Evolutionary conservation across 345 rosid genomes (phyloP).

Genomic region (Arabis alpina): DNA sequence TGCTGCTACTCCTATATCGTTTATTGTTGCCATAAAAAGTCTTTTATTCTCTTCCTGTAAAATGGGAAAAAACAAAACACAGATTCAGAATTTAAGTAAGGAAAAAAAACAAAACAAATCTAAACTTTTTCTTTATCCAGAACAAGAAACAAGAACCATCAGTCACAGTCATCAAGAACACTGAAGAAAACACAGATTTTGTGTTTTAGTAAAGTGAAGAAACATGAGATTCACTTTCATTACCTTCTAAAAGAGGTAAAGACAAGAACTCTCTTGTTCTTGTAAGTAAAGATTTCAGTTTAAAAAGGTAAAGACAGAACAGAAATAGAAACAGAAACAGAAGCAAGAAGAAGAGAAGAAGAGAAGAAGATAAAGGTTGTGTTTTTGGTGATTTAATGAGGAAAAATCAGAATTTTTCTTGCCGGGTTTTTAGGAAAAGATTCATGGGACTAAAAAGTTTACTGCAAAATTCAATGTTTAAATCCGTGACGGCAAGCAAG

Average conservation of each 20-base stretch:
- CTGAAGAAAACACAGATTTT: conserved; percentile 7
- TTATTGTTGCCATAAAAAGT: conserved; percentile 68
- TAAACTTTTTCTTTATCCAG: conserved; percentile 8
- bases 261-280: conserved; percentile 33
- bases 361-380: not conserved
- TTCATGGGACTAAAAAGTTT: conserved; percentile 22
- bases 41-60: conserved; percentile 34
- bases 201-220: conserved; percentile 10
- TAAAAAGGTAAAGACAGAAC: not conserved
- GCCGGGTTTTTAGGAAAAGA: conserved; percentile 20
- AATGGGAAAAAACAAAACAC: not conserved
- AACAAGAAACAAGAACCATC: conserved; percentile 23
- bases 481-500: conserved; percentile 35
- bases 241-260: conserved; percentile 36
- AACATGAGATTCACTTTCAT: conserved; percentile 8
- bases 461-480: conserved; percentile 28
- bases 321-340: not conserved
- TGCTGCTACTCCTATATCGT: conserved; percentile 85
- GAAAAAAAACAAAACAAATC: not conserved
- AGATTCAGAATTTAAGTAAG: conserved; percentile 13
- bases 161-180: conserved; percentile 35
- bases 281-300: conserved; percentile 3
- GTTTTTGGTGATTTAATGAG: not conserved
- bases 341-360: conserved; percentile 6
- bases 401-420: conserved; percentile 7